These are phyloP conservation scores for Tetradesmus lagerheimii DNA, from an alignment of 139 green algal genomes.

Conservation along the genomic window DNA sequence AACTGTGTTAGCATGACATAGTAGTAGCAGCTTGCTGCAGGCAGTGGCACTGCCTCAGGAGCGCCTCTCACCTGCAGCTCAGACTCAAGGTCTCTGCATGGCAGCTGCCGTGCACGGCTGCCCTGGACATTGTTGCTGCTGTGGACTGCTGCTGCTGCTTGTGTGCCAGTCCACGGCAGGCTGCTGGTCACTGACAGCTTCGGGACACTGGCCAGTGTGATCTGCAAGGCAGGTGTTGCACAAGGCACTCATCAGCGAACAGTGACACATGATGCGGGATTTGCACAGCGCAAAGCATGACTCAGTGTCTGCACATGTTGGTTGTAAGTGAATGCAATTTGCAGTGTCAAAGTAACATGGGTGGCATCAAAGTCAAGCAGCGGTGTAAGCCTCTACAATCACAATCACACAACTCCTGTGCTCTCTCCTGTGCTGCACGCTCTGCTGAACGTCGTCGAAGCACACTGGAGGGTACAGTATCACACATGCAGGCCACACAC, in stretches of 20 bases:
- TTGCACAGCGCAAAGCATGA: too few species aligned
- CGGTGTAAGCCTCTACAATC: too few species aligned
- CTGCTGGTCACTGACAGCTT: slow-evolving; percentile 7
- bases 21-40: neutral
- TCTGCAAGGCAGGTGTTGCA: slow-evolving; percentile 6
- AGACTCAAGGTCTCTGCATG: slow-evolving; percentile 30
- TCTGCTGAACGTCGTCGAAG: neutral
- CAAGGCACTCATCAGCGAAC: too few species aligned
- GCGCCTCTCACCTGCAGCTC: slow-evolving; percentile 1
- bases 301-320: too few species aligned
- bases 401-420: too few species aligned
- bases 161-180: neutral
- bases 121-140: neutral
- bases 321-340: too few species aligned
- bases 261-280: too few species aligned
- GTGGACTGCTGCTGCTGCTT: neutral
- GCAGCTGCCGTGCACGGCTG: neutral
- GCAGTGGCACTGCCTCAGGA: too few species aligned
- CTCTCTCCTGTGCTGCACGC: neutral
- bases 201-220: slow-evolving; percentile 24
- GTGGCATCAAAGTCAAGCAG: too few species aligned
- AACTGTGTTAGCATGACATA: too few species aligned
- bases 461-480: neutral
- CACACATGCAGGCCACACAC: neutral
- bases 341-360: too few species aligned